phyloP scores from a whole-genome alignment of 163 green algal genomes.

The Scenedesmus sp. region DNA sequence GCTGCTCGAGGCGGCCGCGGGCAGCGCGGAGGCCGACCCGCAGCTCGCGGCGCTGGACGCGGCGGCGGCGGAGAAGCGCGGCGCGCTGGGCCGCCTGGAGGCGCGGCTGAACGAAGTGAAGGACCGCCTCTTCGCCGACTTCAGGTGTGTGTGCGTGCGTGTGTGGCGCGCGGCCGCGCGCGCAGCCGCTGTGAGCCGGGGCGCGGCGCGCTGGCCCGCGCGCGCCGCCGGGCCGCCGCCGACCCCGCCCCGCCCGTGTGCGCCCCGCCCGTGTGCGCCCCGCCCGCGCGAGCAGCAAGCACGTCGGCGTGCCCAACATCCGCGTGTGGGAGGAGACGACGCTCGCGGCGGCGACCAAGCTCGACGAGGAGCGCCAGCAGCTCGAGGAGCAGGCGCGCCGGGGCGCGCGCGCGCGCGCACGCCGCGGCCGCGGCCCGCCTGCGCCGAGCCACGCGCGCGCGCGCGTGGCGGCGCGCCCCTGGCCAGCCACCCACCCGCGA shows the following conservation, averaged over 20 bases:
- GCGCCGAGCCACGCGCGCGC: too few species aligned
- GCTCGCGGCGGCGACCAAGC: slow-evolving; percentile 47
- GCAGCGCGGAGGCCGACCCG: not conserved
- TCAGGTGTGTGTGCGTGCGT: slow-evolving; percentile 49
- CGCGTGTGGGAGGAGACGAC: slow-evolving; percentile 90
- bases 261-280: too few species aligned
- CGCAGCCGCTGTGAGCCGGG: too few species aligned
- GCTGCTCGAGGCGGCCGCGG: slow-evolving; percentile 14
- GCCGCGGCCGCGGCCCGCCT: too few species aligned
- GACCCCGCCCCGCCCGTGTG: too few species aligned
- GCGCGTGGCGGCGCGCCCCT: too few species aligned
- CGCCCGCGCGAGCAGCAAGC: slow-evolving; percentile 42
- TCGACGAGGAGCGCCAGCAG: slow-evolving; percentile 52
- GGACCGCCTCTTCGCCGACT: slow-evolving; percentile 83
- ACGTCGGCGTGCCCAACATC: slow-evolving; percentile 86
- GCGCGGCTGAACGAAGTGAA: slow-evolving; percentile 50
- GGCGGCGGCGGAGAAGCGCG: not conserved
- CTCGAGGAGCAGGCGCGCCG: slow-evolving; percentile 54
- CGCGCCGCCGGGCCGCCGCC: too few species aligned
- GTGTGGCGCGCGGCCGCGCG: too few species aligned
- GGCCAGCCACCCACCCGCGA: too few species aligned
- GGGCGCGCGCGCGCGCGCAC: too few species aligned
- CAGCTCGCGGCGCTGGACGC: not conserved
- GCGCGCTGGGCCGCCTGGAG: slow-evolving; percentile 52
- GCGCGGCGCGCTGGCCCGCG: too few species aligned